Base-by-base conservation (phyloP, 2,329 filamentous ascomycete species). In the Colletotrichum sp. region DNA sequence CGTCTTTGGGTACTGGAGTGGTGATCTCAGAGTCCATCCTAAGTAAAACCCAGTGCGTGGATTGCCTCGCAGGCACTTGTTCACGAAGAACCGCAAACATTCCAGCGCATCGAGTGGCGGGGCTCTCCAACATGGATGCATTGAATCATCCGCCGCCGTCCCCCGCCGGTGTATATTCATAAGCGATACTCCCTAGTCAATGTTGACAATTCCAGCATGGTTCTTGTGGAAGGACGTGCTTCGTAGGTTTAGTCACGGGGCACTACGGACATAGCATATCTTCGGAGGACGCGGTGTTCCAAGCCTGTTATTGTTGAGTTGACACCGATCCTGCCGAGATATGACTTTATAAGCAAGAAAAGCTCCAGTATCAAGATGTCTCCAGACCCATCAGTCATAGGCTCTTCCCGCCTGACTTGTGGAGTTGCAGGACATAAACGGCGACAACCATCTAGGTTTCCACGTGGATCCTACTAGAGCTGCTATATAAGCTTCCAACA, bases 161-260 rank as follows among this genome's bases (percentile, higher is more conserved):
- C 5, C 1, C 8, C 1, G 8, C 36, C 6, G 8, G 0, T 43
- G 16, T 18, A 0, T 43, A 18, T 43, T 43, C 1, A 43, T 6
- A 43, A 43, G 3, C 0, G 2, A 43, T 18, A 43, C 36, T 18
- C 1, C 36, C 0, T 18, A 9, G 1, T 18, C 4, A 9, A 3
- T 8, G 26, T 26, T 26, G 26, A 26, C 26, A 26, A 26, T 26
- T 26, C 21, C 21, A 24, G 21, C 1, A 39, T 18, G 36, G 9
- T 0, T 43, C 0, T 18, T 10, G 1, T 10, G 1, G 36, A 4
- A n/a, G 36, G 8, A 5, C 36, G 5, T 43, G 8, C 36, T 43
- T n/a, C 36, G 5, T 1, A 43, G 36, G 8, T 6, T n/a, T 43
- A 43, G 16, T 39, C 18, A 9, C 3, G 36, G 36, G 8, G 2